These are phyloP conservation scores for Jatropha multifida DNA, from an alignment of 441 rosid species.

Conservation along the genomic window DNA sequence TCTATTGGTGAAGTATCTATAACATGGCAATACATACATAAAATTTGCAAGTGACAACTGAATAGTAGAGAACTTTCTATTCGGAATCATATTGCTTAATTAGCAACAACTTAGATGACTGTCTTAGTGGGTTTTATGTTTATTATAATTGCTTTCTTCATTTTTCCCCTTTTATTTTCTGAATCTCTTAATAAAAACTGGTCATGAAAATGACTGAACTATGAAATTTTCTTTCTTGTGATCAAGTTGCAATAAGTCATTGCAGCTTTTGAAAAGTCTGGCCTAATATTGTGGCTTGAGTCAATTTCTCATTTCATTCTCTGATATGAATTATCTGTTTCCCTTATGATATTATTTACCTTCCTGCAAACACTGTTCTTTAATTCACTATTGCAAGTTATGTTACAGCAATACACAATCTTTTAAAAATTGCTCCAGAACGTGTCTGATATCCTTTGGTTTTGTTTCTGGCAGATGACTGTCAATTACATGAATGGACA, in stretches of 20 bases:
- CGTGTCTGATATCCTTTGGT: background rate
- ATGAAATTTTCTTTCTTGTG: background rate
- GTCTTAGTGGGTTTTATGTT: background rate
- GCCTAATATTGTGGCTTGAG: background rate
- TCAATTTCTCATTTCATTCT: background rate
- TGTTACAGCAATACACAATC: background rate
- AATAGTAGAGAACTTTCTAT: background rate
- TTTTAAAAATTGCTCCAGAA: constrained; percentile 5
- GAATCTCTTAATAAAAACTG: background rate
- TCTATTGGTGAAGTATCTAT: background rate
- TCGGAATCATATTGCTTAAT: background rate
- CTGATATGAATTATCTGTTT: background rate
- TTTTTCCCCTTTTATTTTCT: background rate
- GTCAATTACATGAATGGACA: constrained; percentile 68
- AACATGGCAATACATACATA: background rate
- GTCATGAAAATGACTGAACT: background rate
- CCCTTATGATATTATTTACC: background rate
- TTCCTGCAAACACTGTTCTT: background rate
- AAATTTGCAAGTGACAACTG: background rate
- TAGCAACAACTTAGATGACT: constrained; percentile 3
- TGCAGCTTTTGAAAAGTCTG: background rate
- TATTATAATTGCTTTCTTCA: background rate
- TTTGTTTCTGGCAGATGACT: constrained; percentile 59
- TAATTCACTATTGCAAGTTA: background rate
- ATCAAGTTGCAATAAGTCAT: background rate